Base-by-base conservation (phyloP, 331 rosid species). In the Malus hybrid region DNA sequence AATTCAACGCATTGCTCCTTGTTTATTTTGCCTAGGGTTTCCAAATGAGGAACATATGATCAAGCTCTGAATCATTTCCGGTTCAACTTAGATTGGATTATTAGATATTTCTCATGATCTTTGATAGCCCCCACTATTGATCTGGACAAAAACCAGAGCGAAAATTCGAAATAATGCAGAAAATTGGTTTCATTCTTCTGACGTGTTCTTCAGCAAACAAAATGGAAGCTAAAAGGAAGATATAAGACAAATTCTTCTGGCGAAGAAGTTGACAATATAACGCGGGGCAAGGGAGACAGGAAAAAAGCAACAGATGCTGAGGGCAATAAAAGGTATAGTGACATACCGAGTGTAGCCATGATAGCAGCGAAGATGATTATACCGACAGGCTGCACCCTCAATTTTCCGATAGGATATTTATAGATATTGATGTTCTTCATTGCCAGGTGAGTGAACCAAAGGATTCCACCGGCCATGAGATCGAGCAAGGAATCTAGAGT, bases 391-490 rank as follows among this genome's bases (percentile, higher is more conserved):
- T 94, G 99, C 72, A 94, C 79, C 76, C 99, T 88, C 83, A 94
- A 70, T 81, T 94, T 94, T 70, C 99, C 99, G 52, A 94, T 94
- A 5, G 99, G 97, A 66, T 86, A 89, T 67, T 78, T 61, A 60
- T 94, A 94, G 14, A 90, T 89, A 83, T 92, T 94, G 69, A 88
- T 80, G 71, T 56, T 88, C 84, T 86, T 94, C 99, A 94, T 94
- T 64, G 96, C 69, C 77, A 89, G 13, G 85, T 94, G 97, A 61
- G 97, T 87, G 82, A 87, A 94, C 96, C 97, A 92, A 27, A 94
- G 99, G 71, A 94, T 90, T 16, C 93, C 97, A 73, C 96, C 97
- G 19, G 99, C 96, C 97, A 94, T 79, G 71, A 94, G 93, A 86
- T 94, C 96, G 67, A 92, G 97, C 75, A 94, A 84, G 22, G 99